phyloP scores from a whole-genome alignment of 1,284 basidiomycete species.

The Testicularia cyperi region DNA sequence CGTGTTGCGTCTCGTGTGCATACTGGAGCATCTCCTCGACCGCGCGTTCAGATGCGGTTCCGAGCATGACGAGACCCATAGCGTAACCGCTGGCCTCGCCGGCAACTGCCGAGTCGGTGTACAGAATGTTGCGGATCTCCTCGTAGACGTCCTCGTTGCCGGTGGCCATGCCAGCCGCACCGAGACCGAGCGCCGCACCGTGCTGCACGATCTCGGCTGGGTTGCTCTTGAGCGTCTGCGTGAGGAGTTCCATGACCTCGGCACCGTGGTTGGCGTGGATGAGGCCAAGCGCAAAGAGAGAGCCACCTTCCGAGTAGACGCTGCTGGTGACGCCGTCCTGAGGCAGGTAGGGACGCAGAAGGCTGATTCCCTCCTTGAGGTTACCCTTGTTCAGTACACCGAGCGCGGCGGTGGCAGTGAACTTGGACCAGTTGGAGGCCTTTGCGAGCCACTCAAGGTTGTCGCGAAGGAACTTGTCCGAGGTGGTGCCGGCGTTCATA shows the following conservation, averaged over 20 bases:
- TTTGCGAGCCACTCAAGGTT: constrained; percentile 60
- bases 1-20: constrained; percentile 60
- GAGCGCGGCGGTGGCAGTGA: constrained; percentile 59
- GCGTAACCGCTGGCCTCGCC: constrained; percentile 60
- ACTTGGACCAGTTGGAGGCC: constrained; percentile 60
- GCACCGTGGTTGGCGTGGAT: constrained; percentile 60
- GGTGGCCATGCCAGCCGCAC: constrained; percentile 59
- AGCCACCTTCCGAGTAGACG: constrained; percentile 59
- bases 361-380: constrained; percentile 54
- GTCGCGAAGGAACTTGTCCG: constrained; percentile 59
- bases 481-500: constrained; percentile 59
- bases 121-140: constrained; percentile 57
- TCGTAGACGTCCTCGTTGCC: constrained; percentile 59
- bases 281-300: constrained; percentile 57
- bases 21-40: constrained; percentile 60
- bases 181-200: constrained; percentile 59
- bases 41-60: constrained; percentile 54
- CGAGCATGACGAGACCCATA: constrained; percentile 60
- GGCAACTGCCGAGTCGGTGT: constrained; percentile 57
- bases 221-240: constrained; percentile 57
- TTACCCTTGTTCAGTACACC: constrained; percentile 60
- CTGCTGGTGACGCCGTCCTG: constrained; percentile 53
- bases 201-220: constrained; percentile 59
- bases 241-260: constrained; percentile 57
- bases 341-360: constrained; percentile 58